Percentiles rank a stretch among this genome's conserved stretches.
These are phyloP conservation scores for Suillus placidus DNA, from an alignment of 768 basidiomycete species.

Conservation along the genomic window DNA sequence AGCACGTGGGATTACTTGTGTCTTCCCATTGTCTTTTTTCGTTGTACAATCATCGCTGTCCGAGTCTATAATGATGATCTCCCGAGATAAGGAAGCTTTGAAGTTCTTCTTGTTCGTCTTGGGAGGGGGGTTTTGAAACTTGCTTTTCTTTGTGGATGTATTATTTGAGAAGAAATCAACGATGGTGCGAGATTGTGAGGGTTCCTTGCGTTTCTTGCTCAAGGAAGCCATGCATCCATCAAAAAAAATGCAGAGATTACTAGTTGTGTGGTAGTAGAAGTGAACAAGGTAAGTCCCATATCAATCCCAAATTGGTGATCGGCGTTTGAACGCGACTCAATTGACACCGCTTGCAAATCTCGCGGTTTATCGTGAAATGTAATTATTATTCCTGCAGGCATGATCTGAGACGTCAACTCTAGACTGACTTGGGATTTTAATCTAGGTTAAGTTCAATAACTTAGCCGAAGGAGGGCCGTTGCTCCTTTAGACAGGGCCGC, in stretches of 20 bases:
- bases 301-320: no score
- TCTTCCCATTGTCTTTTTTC: conserved; percentile 2
- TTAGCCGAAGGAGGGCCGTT: conserved; percentile 1
- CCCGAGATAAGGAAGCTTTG: conserved; percentile 23
- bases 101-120: conserved; percentile 12
- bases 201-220: conserved; percentile 39
- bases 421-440: neutral
- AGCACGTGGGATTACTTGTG: neutral
- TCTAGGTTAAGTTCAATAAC: neutral
- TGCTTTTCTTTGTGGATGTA: conserved; percentile 26
- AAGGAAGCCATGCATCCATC: conserved; percentile 36
- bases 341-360: neutral
- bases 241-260: neutral
- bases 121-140: conserved; percentile 10
- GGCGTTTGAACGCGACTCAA: neutral
- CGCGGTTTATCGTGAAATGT: neutral
- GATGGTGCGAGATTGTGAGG: conserved; percentile 41
- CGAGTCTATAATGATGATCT: conserved; percentile 66
- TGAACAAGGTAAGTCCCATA: neutral
- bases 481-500: neutral
- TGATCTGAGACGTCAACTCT: no score
- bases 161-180: conserved; percentile 47
- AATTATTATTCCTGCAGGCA: neutral
- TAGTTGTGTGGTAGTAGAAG: neutral
- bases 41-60: conserved; percentile 47